Conservation (phyloP, 805 yeast genomes). For the Saccharomyces eubayanus region DNA sequence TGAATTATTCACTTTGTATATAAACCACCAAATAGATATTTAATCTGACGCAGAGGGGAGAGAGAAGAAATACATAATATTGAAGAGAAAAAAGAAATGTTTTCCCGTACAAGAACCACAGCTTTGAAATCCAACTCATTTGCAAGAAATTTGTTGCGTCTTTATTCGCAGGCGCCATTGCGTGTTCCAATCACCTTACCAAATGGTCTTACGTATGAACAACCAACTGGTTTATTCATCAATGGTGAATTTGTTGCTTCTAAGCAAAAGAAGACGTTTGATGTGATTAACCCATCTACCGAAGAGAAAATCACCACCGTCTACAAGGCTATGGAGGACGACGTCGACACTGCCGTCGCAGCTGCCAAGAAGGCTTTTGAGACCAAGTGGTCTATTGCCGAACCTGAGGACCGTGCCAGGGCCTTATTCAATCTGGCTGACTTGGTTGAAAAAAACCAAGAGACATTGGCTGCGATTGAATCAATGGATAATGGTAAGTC, state of each 20-base stretch:
- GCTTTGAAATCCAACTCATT: not conserved
- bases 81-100: constrained; percentile 1
- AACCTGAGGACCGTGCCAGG: constrained; percentile 58
- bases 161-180: constrained; percentile 34
- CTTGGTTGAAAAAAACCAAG: constrained; percentile 64
- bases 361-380: constrained; percentile 78
- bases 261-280: constrained; percentile 50
- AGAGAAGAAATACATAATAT: not conserved
- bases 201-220: constrained; percentile 60
- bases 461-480: constrained; percentile 72
- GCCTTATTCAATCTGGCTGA: constrained; percentile 68
- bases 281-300: constrained; percentile 58
- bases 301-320: constrained; percentile 62
- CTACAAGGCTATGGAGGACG: constrained; percentile 61
- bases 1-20: not conserved
- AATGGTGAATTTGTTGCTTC: constrained; percentile 63
- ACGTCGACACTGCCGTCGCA: constrained; percentile 74
- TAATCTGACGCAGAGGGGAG: not conserved
- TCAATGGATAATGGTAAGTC: constrained; percentile 89
- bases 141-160: constrained; percentile 5
- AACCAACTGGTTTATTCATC: constrained; percentile 74
- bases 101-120: constrained; percentile 2
- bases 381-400: constrained; percentile 57
- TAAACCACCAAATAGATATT: not conserved
- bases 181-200: constrained; percentile 51